Conservation (phyloP, 768 basidiomycete genomes). For the Psilocybe cubensis region DNA sequence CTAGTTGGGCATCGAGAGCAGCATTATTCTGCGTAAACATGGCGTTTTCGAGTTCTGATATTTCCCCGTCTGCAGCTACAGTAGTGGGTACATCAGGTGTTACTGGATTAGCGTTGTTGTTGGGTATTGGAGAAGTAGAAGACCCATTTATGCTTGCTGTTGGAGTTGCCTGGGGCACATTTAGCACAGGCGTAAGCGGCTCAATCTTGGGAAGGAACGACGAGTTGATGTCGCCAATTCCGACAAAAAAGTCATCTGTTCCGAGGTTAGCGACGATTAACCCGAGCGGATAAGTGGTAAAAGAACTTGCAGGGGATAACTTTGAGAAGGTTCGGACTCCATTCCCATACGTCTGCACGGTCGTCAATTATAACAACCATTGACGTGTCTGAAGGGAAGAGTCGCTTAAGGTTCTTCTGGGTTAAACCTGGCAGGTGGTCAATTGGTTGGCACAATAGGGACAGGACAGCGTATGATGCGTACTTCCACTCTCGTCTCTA, state of each 20-base stretch:
- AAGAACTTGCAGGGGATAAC: conserved; percentile 85
- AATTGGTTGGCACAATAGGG: conserved; percentile 1
- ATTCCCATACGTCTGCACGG: conserved; percentile 97
- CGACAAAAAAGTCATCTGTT: conserved; percentile 95
- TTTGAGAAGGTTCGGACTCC: conserved; percentile 95
- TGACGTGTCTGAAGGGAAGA: conserved; percentile 96
- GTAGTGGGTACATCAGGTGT: conserved; percentile 23
- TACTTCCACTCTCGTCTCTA: conserved; percentile 96
- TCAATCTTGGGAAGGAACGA: conserved; percentile 86
- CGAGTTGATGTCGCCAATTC: conserved; percentile 98
- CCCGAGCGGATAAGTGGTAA: background rate
- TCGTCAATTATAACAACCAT: conserved; percentile 99
- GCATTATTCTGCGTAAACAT: conserved; percentile 73
- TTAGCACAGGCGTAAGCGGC: conserved; percentile 45
- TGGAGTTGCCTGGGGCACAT: conserved; percentile 23
- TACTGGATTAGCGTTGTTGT: conserved; percentile 11
- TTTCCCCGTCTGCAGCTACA: conserved; percentile 40
- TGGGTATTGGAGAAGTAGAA: background rate
- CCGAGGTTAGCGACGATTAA: conserved; percentile 17
- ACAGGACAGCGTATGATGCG: conserved; percentile 33
- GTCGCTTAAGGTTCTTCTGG: conserved; percentile 86
- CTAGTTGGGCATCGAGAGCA: conserved; percentile 82
- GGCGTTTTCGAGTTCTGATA: conserved; percentile 43
- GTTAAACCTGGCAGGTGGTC: conserved; percentile 66
- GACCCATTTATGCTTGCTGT: conserved; percentile 14